phyloP scores from a whole-genome alignment of 2,329 filamentous ascomycete species.

The Pseudocercospora cruenta region DNA sequence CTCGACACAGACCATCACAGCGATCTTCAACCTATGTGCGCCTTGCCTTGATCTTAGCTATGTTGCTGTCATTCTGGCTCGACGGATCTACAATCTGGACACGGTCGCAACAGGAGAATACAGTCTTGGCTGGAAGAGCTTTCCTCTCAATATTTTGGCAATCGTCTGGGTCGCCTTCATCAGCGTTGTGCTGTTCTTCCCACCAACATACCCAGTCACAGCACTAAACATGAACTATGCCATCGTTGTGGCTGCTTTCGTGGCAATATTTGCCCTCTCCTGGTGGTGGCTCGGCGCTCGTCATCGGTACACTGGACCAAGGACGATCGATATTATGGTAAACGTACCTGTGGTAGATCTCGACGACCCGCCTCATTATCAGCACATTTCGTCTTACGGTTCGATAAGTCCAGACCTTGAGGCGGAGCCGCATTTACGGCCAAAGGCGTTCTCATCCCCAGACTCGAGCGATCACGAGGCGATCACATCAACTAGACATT shows the following conservation, averaged over 20 bases:
- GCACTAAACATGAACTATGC: constrained; percentile 54
- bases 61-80: constrained; percentile 62
- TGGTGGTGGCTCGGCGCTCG: constrained; percentile 47
- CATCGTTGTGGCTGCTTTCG: constrained; percentile 51
- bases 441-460: not conserved
- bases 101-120: constrained; percentile 29
- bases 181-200: constrained; percentile 61
- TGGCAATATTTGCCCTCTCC: constrained; percentile 51
- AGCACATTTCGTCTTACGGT: not conserved
- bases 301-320: too few species aligned
- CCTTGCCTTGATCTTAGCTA: constrained; percentile 58
- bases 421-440: not conserved
- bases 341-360: constrained; percentile 5
- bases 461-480: not conserved
- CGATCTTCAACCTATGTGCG: constrained; percentile 54
- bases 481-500: not conserved
- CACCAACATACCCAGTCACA: constrained; percentile 48
- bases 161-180: constrained; percentile 67
- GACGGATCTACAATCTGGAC: constrained; percentile 13
- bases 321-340: constrained; percentile 57
- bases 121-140: constrained; percentile 52
- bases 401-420: not conserved
- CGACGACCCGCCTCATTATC: not conserved
- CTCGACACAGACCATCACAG: constrained; percentile 54
- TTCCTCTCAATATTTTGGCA: constrained; percentile 51